phyloP scores from a whole-genome alignment of 1,284 basidiomycete species.

The Cutaneotrichosporon sp. region DNA sequence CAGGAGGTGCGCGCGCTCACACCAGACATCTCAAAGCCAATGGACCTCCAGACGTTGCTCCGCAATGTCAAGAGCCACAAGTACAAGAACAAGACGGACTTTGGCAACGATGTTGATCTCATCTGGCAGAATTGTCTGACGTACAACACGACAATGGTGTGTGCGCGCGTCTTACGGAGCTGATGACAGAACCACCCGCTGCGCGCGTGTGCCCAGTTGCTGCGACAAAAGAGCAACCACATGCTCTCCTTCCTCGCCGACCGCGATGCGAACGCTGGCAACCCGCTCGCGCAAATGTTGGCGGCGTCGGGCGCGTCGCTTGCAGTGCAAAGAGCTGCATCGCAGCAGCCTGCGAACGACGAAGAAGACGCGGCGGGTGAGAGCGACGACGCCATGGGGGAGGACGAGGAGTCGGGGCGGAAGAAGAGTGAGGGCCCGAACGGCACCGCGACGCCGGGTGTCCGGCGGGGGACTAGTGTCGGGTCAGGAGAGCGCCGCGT shows the following conservation, averaged over 20 bases:
- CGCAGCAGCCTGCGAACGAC: constrained; percentile 26
- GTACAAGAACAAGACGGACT: constrained; percentile 93
- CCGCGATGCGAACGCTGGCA: constrained; percentile 65
- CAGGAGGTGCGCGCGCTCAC: neutral
- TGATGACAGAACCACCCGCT: constrained; percentile 69
- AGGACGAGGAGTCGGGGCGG: constrained; percentile 24
- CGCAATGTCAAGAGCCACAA: constrained; percentile 86
- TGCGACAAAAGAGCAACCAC: constrained; percentile 73
- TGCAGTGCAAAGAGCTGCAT: constrained; percentile 20
- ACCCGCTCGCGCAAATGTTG: constrained; percentile 33
- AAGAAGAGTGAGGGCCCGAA: constrained; percentile 25
- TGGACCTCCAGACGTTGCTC: constrained; percentile 92
- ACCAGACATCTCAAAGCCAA: constrained; percentile 83
- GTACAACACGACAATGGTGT: constrained; percentile 87
- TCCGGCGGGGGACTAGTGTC: constrained; percentile 25
- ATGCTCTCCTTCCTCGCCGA: constrained; percentile 87
- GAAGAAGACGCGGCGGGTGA: constrained; percentile 49
- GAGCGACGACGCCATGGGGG: constrained; percentile 38
- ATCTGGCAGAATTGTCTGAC: constrained; percentile 96
- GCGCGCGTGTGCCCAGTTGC: constrained; percentile 70
- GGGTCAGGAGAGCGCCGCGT: constrained; percentile 25
- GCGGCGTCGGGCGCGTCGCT: constrained; percentile 18
- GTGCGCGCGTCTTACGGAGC: constrained; percentile 38
- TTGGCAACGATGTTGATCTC: constrained; percentile 88
- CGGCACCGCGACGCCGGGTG: constrained; percentile 28